These are phyloP conservation scores for Rosellinia necatrix DNA, from an alignment of 2,329 filamentous ascomycete species.

Conservation along the genomic window DNA sequence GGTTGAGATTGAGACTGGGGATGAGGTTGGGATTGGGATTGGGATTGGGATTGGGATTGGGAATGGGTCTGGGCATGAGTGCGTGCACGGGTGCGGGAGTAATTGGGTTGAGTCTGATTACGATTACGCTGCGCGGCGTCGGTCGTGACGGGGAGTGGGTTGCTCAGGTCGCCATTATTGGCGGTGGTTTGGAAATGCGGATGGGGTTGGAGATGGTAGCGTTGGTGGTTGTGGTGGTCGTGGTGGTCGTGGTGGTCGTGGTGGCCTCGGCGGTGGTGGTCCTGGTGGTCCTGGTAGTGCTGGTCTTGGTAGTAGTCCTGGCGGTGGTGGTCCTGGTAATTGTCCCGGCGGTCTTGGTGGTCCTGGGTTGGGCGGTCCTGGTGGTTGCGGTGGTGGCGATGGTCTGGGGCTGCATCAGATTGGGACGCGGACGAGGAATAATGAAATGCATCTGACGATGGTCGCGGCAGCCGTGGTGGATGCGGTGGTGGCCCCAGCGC, in stretches of 20 bases:
- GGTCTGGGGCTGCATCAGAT: conserved; percentile 1
- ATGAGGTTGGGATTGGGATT: conserved; percentile 1
- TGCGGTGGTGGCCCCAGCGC: conserved; percentile 36
- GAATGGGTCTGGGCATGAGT: not conserved
- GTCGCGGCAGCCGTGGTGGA: not conserved
- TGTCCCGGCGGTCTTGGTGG: not conserved
- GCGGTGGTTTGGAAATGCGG: not conserved
- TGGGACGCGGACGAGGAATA: conserved; percentile 21
- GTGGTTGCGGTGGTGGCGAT: not conserved
- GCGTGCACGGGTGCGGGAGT: not conserved
- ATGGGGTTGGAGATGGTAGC: conserved; percentile 4
- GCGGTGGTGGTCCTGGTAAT: not conserved
- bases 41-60: conserved; percentile 2
- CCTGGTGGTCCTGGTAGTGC: not conserved
- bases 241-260: not conserved
- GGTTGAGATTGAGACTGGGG: not conserved
- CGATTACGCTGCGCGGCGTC: not conserved
- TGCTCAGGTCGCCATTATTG: conserved; percentile 4
- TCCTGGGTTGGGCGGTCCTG: conserved; percentile 1
- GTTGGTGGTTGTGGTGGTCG: not conserved
- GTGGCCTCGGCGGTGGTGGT: not conserved
- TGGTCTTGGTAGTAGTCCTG: not conserved
- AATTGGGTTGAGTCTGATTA: conserved; percentile 12
- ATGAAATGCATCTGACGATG: no score
- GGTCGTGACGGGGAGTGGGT: conserved; percentile 11